These are phyloP conservation scores for Ganoderma boninense DNA, from an alignment of 1,284 basidiomycete species.

Conservation along the genomic window DNA sequence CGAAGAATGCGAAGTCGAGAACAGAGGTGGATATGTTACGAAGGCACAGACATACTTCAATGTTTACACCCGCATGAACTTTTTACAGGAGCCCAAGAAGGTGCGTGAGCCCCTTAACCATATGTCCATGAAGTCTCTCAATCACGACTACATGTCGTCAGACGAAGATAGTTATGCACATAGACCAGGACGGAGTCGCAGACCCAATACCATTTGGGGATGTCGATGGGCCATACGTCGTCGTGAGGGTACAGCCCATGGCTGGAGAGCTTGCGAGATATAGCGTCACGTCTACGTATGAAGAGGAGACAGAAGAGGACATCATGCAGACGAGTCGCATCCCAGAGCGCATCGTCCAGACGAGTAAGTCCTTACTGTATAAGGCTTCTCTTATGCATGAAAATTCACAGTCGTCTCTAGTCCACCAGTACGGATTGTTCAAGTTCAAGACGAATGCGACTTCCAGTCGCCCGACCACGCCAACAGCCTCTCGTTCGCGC, in stretches of 20 bases:
- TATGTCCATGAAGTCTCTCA: not conserved
- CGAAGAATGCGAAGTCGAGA: conserved; percentile 80
- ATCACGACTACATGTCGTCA: conserved; percentile 41
- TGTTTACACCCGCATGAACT: conserved; percentile 81
- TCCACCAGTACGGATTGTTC: conserved; percentile 88
- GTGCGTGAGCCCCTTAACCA: conserved; percentile 49
- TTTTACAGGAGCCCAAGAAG: conserved; percentile 79
- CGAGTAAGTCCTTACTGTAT: conserved; percentile 61
- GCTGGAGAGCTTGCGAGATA: conserved; percentile 84
- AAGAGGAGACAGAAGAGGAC: conserved; percentile 79
- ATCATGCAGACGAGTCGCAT: conserved; percentile 84
- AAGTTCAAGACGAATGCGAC: conserved; percentile 76
- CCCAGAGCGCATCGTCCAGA: conserved; percentile 76
- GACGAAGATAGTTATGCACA: conserved; percentile 89
- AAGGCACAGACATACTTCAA: conserved; percentile 86
- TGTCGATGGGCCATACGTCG: conserved; percentile 72
- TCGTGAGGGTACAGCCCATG: conserved; percentile 82
- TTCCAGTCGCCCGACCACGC: conserved; percentile 82
- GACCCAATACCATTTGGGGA: conserved; percentile 81
- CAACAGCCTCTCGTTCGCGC: conserved; percentile 76
- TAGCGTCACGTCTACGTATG: conserved; percentile 74
- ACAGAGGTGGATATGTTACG: conserved; percentile 64
- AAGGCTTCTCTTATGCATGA: not conserved
- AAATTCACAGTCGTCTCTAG: conserved; percentile 47
- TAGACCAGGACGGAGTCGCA: conserved; percentile 77